phyloP scores from a whole-genome alignment of 2,329 filamentous ascomycete species.

The Fonsecaea nubica region DNA sequence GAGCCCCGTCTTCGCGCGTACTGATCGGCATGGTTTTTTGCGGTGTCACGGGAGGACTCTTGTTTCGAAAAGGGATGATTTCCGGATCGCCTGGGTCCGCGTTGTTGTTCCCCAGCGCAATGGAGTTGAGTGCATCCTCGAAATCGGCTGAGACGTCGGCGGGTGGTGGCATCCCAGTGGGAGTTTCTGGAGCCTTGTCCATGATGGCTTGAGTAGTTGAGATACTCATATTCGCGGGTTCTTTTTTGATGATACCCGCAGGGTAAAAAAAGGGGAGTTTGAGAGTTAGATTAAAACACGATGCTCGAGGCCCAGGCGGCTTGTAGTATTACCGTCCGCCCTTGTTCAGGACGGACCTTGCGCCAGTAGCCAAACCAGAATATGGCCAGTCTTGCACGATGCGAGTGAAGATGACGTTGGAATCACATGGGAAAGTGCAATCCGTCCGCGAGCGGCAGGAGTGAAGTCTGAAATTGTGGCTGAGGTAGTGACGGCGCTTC shows the following conservation, averaged over 20 bases:
- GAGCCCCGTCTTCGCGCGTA: constrained; percentile 6
- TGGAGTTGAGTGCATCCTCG: constrained; percentile 27
- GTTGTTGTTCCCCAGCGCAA: constrained; percentile 25
- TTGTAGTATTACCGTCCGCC: constrained; percentile 57
- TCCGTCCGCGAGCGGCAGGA: constrained; percentile 20
- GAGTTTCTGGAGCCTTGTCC: constrained; percentile 22
- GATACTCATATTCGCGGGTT: constrained; percentile 30
- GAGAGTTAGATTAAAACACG: background rate
- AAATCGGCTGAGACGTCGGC: constrained; percentile 20
- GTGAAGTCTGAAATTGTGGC: constrained; percentile 13
- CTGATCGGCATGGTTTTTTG: constrained; percentile 23
- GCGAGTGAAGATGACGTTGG: constrained; percentile 17
- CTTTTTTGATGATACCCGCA: constrained; percentile 6
- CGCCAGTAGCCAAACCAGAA: constrained; percentile 55
- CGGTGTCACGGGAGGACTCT: constrained; percentile 35
- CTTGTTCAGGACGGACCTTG: constrained; percentile 58
- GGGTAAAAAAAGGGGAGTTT: background rate
- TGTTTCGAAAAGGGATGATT: constrained; percentile 37
- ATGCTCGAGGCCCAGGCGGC: constrained; percentile 12
- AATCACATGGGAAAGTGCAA: constrained; percentile 33
- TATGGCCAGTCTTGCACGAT: constrained; percentile 14
- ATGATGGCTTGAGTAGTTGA: constrained; percentile 31
- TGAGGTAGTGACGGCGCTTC: constrained; percentile 29
- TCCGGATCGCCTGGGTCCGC: constrained; percentile 35
- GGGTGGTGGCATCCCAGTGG: constrained; percentile 3